phyloP scores from a whole-genome alignment of 192 early-diverging fungal genomes.

The Fimicolochytrium jonesii region DNA sequence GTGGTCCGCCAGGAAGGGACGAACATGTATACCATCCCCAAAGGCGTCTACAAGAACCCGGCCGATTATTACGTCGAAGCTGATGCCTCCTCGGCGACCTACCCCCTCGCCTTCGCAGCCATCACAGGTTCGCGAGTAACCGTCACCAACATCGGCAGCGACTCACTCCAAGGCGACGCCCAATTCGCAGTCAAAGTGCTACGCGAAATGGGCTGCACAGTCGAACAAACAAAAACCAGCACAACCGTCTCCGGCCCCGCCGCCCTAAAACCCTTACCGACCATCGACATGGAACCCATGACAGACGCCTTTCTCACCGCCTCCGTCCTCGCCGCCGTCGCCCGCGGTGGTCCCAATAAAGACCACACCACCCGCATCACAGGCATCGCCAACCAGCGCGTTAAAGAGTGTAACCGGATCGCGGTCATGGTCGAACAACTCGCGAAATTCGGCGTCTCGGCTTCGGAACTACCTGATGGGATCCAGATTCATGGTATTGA shows the following conservation, averaged over 20 bases:
- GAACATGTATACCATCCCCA: slow-evolving; percentile 82
- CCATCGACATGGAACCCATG: slow-evolving; percentile 98
- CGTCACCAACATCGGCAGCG: slow-evolving; percentile 89
- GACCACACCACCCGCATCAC: slow-evolving; percentile 74
- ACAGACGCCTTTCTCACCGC: slow-evolving; percentile 98
- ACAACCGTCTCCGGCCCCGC: slow-evolving; percentile 89
- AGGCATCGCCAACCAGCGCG: slow-evolving; percentile 95
- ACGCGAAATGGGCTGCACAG: slow-evolving; percentile 86
- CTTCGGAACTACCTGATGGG: slow-evolving; percentile 82
- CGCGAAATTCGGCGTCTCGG: slow-evolving; percentile 78
- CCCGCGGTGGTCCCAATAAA: slow-evolving; percentile 47
- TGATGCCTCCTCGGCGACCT: slow-evolving; percentile 95
- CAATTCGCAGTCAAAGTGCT: slow-evolving; percentile 80
- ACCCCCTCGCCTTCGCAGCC: slow-evolving; percentile 94
- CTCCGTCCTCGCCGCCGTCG: slow-evolving; percentile 85
- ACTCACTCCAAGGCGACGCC: slow-evolving; percentile 89
- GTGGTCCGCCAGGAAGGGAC: slow-evolving; percentile 61
- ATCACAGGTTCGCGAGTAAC: slow-evolving; percentile 86
- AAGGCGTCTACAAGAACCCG: slow-evolving; percentile 76
- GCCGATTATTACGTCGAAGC: slow-evolving; percentile 85
- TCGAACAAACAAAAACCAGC: slow-evolving; percentile 80
- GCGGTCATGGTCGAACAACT: slow-evolving; percentile 94
- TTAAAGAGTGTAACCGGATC: slow-evolving; percentile 98
- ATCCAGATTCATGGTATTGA: slow-evolving; percentile 75
- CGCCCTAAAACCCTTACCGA: slow-evolving; percentile 62